Evolutionary conservation across 2,329 filamentous ascomycete species (phyloP), one percentile per base, ranked within the genome.

Genomic region (Apiospora saccharicola): DNA sequence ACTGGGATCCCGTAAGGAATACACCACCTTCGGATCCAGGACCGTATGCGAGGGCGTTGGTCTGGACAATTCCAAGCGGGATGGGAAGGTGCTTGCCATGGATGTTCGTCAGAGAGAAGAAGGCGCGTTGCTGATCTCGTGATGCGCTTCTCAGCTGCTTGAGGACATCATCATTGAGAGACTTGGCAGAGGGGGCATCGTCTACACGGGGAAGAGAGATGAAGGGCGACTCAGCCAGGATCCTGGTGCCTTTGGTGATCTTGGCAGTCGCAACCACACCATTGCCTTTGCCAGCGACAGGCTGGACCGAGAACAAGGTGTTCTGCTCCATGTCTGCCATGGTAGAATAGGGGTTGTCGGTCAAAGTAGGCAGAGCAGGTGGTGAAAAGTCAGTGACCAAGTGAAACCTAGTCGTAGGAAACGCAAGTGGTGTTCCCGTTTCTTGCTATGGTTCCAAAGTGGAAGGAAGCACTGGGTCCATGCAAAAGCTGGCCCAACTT

Each of bases 51-150:
- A 70, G 51, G 19, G 51, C 68, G 57, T 72, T 72, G 69, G 44
- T 70, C 34, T 61, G 30, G 61, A 70, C 46, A 24, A 72, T 70
- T 61, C 69, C 69, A 26, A 69, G 67, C 2, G 53, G 53, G 53
- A 69, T 64, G 22, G 70, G 67, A 24, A 69, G 68, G 30, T 44
- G 34, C 43, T 61, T 61, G 37, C 53, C 53, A n/a, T 68, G 67
- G 68, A 70, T 68, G 68, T 72, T 72, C 44, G 37, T 44, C 12
- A 72, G 69, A 19, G 53, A 67, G 43, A 72, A 49, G 46, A 72
- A 72, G n/a, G 68, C 57, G 10, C 53, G 46, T 46, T 72, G 71
- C 26, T 69, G 26, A 13, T 70, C 71, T 64, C 41, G 49, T 34
- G 71, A 57, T 24, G 46, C 44, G 30, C 10, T 46, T 12, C 57